Conservation (phyloP, 2,329 filamentous ascomycete species). For the Lasiodiplodia citricola region DNA sequence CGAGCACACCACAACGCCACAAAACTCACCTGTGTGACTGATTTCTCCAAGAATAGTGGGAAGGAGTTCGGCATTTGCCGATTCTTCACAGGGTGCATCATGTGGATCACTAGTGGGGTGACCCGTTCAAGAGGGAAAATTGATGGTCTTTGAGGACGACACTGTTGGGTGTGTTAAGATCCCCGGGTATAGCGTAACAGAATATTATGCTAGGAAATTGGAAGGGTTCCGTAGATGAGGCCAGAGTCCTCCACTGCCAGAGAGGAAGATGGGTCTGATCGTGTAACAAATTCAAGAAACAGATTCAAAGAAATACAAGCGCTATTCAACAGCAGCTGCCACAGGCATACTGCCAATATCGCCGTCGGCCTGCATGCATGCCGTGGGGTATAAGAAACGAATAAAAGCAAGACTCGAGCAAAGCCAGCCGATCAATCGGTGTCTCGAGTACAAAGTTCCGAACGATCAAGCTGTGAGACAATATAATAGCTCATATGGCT, state of each 20-base stretch:
- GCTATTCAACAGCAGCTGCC: neutral
- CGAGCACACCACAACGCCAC: neutral
- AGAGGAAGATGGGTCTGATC: neutral
- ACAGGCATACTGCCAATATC: neutral
- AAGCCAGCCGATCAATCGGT: neutral
- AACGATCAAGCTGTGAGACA: neutral
- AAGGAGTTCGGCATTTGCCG: neutral
- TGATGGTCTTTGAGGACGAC: neutral
- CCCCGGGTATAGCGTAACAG: neutral
- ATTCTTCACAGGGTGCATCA: neutral
- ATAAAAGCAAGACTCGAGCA: neutral
- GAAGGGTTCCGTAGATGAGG: neutral
- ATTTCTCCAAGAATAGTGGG: neutral
- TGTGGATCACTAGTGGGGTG: neutral
- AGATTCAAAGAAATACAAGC: neutral
- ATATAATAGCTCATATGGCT: neutral
- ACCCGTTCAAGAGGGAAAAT: neutral
- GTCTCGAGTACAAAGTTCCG: neutral
- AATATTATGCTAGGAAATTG: neutral
- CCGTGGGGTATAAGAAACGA: conserved; percentile 15
- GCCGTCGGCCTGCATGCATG: conserved; percentile 1
- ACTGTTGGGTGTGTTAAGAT: neutral
- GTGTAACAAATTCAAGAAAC: neutral
- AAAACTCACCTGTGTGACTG: no score
- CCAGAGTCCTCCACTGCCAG: neutral